Percentiles rank a stretch among this genome's conserved stretches.
phyloP scores from a whole-genome alignment of 1,284 basidiomycete genomes.

The Rhizoctonia solani region DNA sequence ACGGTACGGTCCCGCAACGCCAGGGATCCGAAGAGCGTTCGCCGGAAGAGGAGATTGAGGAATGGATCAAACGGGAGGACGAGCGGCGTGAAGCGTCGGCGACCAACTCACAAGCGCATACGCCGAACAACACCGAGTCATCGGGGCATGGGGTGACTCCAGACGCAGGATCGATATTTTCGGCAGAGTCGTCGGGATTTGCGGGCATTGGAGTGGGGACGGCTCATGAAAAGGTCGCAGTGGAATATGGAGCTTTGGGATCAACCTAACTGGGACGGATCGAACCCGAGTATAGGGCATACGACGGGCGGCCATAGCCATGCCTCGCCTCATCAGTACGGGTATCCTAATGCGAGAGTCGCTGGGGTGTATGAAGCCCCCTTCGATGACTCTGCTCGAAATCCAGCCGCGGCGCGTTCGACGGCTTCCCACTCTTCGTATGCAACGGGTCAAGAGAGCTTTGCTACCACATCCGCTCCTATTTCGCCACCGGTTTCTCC shows the following conservation, averaged over 20 bases:
- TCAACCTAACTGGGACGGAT: constrained; percentile 15
- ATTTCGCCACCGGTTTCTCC: constrained; percentile 16
- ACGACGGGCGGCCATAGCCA: neutral
- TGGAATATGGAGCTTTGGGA: constrained; percentile 17
- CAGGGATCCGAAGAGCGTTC: constrained; percentile 7
- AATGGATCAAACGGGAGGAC: constrained; percentile 19
- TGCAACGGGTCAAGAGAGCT: constrained; percentile 5
- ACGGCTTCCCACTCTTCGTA: neutral
- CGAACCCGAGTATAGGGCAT: constrained; percentile 12
- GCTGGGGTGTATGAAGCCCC: neutral
- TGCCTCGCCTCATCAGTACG: neutral
- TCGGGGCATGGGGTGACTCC: neutral
- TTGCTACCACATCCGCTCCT: neutral
- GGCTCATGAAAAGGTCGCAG: constrained; percentile 7
- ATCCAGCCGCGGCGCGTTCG: neutral
- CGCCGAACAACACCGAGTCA: neutral
- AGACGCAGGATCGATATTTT: constrained; percentile 1
- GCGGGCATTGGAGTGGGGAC: constrained; percentile 13
- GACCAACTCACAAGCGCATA: neutral
- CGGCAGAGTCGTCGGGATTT: constrained; percentile 22
- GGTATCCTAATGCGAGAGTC: neutral
- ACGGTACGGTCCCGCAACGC: neutral
- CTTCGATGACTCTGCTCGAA: constrained; percentile 1
- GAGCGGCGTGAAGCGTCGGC: neutral
- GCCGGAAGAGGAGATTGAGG: constrained; percentile 12